phyloP scores from a whole-genome alignment of 148 eudicot genomes.

The Agrostemma githago region DNA sequence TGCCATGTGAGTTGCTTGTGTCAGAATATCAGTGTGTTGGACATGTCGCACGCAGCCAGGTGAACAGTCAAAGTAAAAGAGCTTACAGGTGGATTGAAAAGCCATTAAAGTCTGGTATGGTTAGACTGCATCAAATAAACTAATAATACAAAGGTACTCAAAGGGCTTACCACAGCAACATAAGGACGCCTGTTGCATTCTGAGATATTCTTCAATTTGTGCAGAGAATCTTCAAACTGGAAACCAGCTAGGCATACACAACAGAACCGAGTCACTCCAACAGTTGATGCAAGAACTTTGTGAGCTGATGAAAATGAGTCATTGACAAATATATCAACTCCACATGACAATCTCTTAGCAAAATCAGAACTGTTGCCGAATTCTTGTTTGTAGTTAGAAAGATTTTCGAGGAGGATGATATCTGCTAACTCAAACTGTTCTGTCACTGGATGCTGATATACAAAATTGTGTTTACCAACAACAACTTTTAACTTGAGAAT shows the following conservation, averaged over 20 bases:
- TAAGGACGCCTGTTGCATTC: conserved; percentile 38
- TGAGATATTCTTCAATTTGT: conserved; percentile 42
- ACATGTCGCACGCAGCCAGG: too few relatives aligned
- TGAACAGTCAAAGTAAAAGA: conserved; percentile 1
- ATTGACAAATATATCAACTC: conserved; percentile 76
- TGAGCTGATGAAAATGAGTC: conserved; percentile 78
- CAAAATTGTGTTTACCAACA: conserved; percentile 31
- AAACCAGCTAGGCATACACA: conserved; percentile 69
- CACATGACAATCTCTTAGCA: conserved; percentile 44
- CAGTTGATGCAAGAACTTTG: conserved; percentile 79
- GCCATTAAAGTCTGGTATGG: background rate
- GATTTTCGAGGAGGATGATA: conserved; percentile 57
- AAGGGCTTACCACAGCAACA: conserved; percentile 55
- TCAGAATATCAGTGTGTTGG: too few relatives aligned
- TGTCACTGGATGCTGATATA: conserved; percentile 21
- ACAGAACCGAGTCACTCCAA: conserved; percentile 77
- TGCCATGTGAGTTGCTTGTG: too few relatives aligned
- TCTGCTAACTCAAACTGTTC: conserved; percentile 26
- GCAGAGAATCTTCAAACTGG: conserved; percentile 56
- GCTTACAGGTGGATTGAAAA: background rate
- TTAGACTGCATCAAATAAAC: conserved; percentile 1
- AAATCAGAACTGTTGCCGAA: conserved; percentile 59
- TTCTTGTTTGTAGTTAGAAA: conserved; percentile 51
- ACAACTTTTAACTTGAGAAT: conserved; percentile 54
- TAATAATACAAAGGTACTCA: background rate